phyloP scores from a whole-genome alignment of 495 filamentous ascomycete species.

The Venustampulla echinocandica region DNA sequence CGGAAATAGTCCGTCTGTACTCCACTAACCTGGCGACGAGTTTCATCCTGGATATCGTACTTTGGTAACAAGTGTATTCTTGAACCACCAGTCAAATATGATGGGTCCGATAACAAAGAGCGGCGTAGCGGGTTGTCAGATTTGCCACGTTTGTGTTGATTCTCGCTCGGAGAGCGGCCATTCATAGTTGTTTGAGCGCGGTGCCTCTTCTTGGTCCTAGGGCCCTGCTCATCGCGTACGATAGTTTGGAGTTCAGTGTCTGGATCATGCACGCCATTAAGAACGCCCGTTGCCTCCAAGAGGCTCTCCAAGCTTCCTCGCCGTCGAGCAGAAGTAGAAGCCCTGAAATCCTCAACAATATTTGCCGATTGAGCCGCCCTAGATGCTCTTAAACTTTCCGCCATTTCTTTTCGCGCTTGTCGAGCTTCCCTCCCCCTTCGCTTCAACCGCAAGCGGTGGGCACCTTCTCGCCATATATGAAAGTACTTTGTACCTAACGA shows the following conservation, averaged over 20 bases:
- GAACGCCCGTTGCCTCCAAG: slow-evolving; percentile 13
- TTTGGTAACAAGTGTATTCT: slow-evolving; percentile 16
- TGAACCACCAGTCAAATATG: slow-evolving; percentile 19
- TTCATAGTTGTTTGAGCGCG: slow-evolving; percentile 2
- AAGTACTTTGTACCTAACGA: slow-evolving; percentile 39
- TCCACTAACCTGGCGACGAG: slow-evolving; percentile 23
- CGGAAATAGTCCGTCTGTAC: slow-evolving; percentile 36
- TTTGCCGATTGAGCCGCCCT: slow-evolving; percentile 12
- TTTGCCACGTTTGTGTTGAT: slow-evolving; percentile 15
- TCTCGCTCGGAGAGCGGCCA: slow-evolving; percentile 4
- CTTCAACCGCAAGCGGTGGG: slow-evolving; percentile 17
- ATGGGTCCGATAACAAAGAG: slow-evolving; percentile 20
- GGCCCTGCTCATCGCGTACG: neutral
- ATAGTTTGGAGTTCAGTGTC: slow-evolving; percentile 4
- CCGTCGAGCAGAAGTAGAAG: slow-evolving; percentile 7
- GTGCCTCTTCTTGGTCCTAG: slow-evolving; percentile 4
- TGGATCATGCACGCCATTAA: slow-evolving; percentile 18
- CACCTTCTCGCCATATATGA: slow-evolving; percentile 37
- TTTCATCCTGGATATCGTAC: slow-evolving; percentile 10
- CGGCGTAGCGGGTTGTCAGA: slow-evolving; percentile 21
- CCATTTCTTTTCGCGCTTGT: slow-evolving; percentile 15
- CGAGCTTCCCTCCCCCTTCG: slow-evolving; percentile 18
- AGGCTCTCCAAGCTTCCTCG: slow-evolving; percentile 17
- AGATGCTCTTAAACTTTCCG: slow-evolving; percentile 15
- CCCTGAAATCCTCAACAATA: slow-evolving; percentile 21